Conservation (phyloP, 306 rosid species). For the Sicyos edulis region DNA sequence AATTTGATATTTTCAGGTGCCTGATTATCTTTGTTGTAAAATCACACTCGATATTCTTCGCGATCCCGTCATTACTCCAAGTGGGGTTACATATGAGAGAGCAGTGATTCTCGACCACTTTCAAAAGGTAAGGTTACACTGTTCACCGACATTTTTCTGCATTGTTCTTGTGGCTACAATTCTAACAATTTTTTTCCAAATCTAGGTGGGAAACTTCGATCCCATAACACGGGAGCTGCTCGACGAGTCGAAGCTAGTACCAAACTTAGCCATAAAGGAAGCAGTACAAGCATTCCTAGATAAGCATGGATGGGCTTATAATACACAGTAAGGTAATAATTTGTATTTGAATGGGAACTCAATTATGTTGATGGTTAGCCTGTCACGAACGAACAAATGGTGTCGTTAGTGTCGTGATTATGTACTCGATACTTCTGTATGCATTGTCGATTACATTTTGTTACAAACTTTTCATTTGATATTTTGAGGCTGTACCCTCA, state of each 20-base stretch:
- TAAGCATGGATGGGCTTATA: slow-evolving; percentile 87
- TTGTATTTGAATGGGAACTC: slow-evolving; percentile 14
- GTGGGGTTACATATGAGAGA: slow-evolving; percentile 87
- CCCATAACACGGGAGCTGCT: slow-evolving; percentile 75
- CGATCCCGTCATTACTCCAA: slow-evolving; percentile 91
- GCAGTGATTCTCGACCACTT: slow-evolving; percentile 84
- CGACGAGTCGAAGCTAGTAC: slow-evolving; percentile 42
- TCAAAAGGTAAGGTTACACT: slow-evolving; percentile 47
- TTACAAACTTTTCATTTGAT: background rate
- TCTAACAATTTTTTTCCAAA: slow-evolving; percentile 15
- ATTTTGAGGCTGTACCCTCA: slow-evolving; percentile 10
- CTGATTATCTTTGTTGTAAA: slow-evolving; percentile 81
- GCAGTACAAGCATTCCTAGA: slow-evolving; percentile 72
- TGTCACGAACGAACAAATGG: no score
- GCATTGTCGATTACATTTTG: background rate
- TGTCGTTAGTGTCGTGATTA: background rate
- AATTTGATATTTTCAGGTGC: slow-evolving; percentile 47
- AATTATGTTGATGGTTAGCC: slow-evolving; percentile 2
- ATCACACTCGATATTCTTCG: slow-evolving; percentile 80
- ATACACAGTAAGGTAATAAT: slow-evolving; percentile 32
- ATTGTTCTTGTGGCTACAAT: background rate
- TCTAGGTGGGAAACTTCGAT: slow-evolving; percentile 79
- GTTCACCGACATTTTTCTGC: slow-evolving; percentile 11
- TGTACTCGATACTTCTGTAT: background rate
- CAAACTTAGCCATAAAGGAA: slow-evolving; percentile 77